Percentiles rank a stretch among this genome's conserved stretches.
Evolutionary conservation across 768 basidiomycete genomes (phyloP).

Genomic region (Mycena indigotica): DNA sequence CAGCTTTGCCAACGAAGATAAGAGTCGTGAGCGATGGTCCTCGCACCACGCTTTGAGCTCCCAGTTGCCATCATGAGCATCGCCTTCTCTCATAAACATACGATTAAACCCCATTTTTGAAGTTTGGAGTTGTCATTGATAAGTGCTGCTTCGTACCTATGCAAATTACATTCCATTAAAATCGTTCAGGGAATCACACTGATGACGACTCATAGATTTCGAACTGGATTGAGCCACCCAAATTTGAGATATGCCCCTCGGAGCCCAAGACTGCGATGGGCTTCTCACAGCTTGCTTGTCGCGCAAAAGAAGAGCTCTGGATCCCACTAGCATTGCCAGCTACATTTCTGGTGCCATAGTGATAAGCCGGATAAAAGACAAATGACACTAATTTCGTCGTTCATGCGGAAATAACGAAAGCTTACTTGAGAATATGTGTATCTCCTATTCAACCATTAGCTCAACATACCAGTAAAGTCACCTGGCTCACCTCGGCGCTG

Average conservation of each 20-base stretch:
- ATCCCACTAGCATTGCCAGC: slow-evolving; percentile 9
- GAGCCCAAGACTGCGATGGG: not conserved
- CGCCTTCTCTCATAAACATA: not conserved
- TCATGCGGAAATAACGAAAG: not conserved
- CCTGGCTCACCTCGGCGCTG: not conserved
- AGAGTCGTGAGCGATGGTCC: not conserved
- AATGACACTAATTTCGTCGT: too few relatives aligned
- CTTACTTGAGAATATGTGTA: not conserved
- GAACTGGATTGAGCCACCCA: not conserved
- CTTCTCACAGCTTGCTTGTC: not conserved
- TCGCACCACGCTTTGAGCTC: slow-evolving; percentile 2
- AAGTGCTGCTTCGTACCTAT: not conserved
- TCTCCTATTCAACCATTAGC: not conserved
- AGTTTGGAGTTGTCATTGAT: not conserved
- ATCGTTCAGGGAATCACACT: not conserved
- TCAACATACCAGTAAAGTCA: not conserved
- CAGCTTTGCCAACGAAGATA: not conserved
- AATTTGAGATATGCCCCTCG: slow-evolving; percentile 2
- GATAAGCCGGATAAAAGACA: slow-evolving; percentile 7
- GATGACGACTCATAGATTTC: not conserved
- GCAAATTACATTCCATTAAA: not conserved
- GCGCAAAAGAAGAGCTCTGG: not conserved
- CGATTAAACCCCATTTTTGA: slow-evolving; percentile 1
- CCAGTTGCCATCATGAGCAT: not conserved
- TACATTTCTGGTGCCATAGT: slow-evolving; percentile 3